Evolutionary conservation across 768 basidiomycete genomes (phyloP), one percentile per base, ranked within the genome.

Genomic region (Gymnopilus junonius): DNA sequence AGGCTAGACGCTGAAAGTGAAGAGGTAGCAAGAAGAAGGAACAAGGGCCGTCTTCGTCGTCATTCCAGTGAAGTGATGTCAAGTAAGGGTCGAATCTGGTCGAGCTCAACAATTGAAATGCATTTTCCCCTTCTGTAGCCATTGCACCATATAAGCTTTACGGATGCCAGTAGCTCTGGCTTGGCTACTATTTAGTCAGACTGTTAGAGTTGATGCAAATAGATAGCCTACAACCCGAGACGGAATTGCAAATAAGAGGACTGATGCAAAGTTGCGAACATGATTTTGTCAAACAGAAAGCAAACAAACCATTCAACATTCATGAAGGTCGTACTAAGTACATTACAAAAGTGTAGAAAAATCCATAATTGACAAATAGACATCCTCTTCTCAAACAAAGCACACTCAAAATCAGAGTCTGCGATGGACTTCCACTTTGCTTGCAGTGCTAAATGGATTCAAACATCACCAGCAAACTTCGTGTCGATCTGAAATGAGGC

Each of bases 21-120:
- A 83, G 82, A 0, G 70, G 74, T 11, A 92, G 82, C 0, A 93
- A 74, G n/a, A 93, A 75, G 66, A 87, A 90, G 0, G 84, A 80
- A 0, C 85, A 87, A 1, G 86, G 84, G 0, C 76, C 74, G n/a
- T 80, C 82, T 17, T 77, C 64, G 32, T 82, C 81, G 34, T 83
- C 81, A 65, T 92, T 93, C 90, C 89, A 92, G 12, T 63, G 31
- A 10, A 81, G 71, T 1, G 70, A 59, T 10, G 75, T 67, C 8
- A 92, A 77, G 31, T 69, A 74, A 1, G 76, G 76, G 70, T 93
- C 92, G 68, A 82, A 90, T 61, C 88, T 80, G 0, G 85, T 83
- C 0, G 89, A 82, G 1, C 87, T 83, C 8, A 91, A 71, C n/a
- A 82, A 70, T 46, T 77, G 69, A 62, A 76, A 80, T 2, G 65